Evolutionary conservation across 768 basidiomycete genomes (phyloP).

Genomic region (Lactarius akahatsu): DNA sequence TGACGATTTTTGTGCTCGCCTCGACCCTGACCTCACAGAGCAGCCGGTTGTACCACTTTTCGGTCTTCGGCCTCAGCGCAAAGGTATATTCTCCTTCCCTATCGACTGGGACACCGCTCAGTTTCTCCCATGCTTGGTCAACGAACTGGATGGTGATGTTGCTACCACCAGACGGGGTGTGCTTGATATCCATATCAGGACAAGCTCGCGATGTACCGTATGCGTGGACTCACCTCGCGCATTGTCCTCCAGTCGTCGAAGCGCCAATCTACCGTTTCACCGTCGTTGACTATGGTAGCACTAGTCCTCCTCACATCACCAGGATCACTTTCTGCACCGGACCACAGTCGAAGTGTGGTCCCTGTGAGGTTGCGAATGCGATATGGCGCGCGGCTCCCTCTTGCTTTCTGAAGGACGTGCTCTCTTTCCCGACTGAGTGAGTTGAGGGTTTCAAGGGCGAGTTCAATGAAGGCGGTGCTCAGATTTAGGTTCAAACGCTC

Average conservation of each 20-base stretch:
- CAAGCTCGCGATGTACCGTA: not conserved
- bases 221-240: conserved; percentile 66
- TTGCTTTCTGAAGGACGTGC: conserved; percentile 65
- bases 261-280: conserved; percentile 86
- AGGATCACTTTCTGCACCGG: conserved; percentile 63
- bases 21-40: conserved; percentile 88
- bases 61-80: conserved; percentile 73
- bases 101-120: conserved; percentile 88
- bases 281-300: conserved; percentile 64
- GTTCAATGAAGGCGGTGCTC: conserved; percentile 86
- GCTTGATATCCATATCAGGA: conserved; percentile 35
- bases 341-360: conserved; percentile 79
- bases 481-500: conserved; percentile 90
- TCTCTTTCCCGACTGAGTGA: conserved; percentile 76
- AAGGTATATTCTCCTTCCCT: conserved; percentile 90
- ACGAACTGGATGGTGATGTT: conserved; percentile 82
- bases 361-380: conserved; percentile 90
- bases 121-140: conserved; percentile 85
- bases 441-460: conserved; percentile 69
- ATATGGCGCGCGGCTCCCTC: conserved; percentile 93
- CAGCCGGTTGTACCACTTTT: conserved; percentile 75
- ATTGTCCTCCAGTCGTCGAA: conserved; percentile 95
- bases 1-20: conserved; percentile 92
- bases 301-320: conserved; percentile 46
- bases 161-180: conserved; percentile 65